Conservation (phyloP, 2,329 filamentous ascomycete genomes). For the Diaporthe citrichinensis region DNA sequence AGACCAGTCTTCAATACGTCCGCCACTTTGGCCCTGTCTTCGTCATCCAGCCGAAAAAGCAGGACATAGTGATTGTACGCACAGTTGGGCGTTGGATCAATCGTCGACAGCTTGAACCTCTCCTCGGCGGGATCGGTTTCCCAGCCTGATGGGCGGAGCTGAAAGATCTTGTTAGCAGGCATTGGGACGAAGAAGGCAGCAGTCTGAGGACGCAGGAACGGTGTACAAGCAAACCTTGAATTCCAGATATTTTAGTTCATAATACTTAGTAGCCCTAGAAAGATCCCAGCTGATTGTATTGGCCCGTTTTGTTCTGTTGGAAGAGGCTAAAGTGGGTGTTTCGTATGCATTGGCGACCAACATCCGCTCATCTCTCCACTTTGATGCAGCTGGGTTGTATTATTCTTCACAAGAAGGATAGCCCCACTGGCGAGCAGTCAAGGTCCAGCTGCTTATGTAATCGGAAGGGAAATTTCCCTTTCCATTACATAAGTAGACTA, state of each 20-base stretch:
- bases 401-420: too few species aligned
- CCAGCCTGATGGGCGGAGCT: slow-evolving; percentile 51
- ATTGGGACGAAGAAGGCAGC: not conserved
- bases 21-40: slow-evolving; percentile 45
- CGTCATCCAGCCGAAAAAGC: slow-evolving; percentile 52
- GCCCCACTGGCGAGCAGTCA: too few species aligned
- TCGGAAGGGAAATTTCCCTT: too few species aligned
- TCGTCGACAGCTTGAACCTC: slow-evolving; percentile 50
- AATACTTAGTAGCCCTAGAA: not conserved
- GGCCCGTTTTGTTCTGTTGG: not conserved
- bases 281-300: not conserved
- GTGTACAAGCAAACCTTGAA: too few species aligned
- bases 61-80: slow-evolving; percentile 54
- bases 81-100: slow-evolving; percentile 50
- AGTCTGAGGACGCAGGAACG: too few species aligned
- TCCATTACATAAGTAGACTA: too few species aligned
- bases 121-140: slow-evolving; percentile 52
- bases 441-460: too few species aligned
- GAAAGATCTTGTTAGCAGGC: slow-evolving; percentile 30
- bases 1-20: slow-evolving; percentile 51
- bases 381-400: not conserved
- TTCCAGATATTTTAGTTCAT: not conserved
- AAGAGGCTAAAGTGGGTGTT: not conserved
- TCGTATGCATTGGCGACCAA: not conserved
- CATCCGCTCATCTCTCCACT: not conserved